These are phyloP conservation scores for Penicillium sp. DNA, from an alignment of 2,329 filamentous ascomycete genomes.

Conservation along the genomic window DNA sequence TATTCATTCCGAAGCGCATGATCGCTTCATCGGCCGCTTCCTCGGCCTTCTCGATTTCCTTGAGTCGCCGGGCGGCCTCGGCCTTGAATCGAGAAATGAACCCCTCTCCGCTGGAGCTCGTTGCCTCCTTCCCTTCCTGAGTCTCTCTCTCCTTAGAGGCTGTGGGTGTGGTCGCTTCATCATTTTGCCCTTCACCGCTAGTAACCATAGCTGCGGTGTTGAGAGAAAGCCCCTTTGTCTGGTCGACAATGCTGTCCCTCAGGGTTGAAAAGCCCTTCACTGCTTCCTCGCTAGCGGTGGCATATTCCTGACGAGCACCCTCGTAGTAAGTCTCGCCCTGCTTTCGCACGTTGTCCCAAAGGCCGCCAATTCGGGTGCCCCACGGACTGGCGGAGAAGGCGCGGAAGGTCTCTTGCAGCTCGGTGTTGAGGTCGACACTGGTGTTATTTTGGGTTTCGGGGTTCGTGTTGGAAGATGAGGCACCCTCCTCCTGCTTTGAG, in stretches of 20 bases:
- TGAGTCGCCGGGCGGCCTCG: constrained; percentile 81
- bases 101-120: constrained; percentile 53
- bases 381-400: constrained; percentile 90
- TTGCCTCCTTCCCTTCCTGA: constrained; percentile 29
- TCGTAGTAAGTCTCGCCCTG: constrained; percentile 91
- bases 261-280: constrained; percentile 77
- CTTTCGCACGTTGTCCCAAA: constrained; percentile 90
- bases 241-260: constrained; percentile 68
- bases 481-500: constrained; percentile 57
- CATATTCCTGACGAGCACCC: constrained; percentile 79
- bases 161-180: constrained; percentile 36
- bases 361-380: constrained; percentile 85
- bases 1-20: constrained; percentile 85
- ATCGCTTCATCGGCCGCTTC: constrained; percentile 96
- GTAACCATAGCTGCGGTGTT: constrained; percentile 42
- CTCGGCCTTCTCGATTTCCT: constrained; percentile 88
- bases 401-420: constrained; percentile 94
- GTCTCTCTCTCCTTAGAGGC: constrained; percentile 24
- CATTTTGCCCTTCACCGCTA: constrained; percentile 29
- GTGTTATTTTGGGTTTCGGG: constrained; percentile 24
- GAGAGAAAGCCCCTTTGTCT: constrained; percentile 74
- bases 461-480: constrained; percentile 38
- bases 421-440: constrained; percentile 71
- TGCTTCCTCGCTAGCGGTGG: constrained; percentile 78
- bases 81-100: constrained; percentile 76